Conservation (phyloP, 495 filamentous ascomycete species). For the Evansstolkia leycettana region DNA sequence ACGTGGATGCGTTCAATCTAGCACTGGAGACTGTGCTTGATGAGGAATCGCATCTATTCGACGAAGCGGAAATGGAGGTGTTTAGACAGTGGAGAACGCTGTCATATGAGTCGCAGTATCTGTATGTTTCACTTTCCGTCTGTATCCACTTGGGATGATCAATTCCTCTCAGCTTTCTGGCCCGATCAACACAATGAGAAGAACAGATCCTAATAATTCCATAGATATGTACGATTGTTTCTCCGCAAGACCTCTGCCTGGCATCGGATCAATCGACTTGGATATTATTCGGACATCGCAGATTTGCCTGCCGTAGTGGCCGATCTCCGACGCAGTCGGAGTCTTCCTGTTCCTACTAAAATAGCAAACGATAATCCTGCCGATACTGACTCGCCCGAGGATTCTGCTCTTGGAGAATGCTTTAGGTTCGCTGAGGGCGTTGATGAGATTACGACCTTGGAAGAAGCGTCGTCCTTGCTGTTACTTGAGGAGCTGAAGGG, state of each 20-base stretch:
- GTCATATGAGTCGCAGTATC: constrained; percentile 79
- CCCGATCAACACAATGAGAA: constrained; percentile 1
- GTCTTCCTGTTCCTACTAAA: constrained; percentile 26
- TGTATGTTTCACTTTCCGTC: constrained; percentile 64
- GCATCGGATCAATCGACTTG: constrained; percentile 70
- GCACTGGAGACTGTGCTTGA: constrained; percentile 82
- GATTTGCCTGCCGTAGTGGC: constrained; percentile 53
- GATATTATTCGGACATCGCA: constrained; percentile 72
- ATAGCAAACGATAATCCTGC: constrained; percentile 27
- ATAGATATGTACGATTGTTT: constrained; percentile 82
- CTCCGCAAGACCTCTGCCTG: constrained; percentile 88
- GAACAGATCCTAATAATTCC: neutral
- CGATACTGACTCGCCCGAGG: constrained; percentile 33
- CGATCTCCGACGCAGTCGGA: constrained; percentile 34
- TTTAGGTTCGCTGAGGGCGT: constrained; percentile 77
- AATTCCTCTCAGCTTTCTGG: neutral
- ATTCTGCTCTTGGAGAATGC: constrained; percentile 28
- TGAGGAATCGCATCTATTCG: constrained; percentile 82
- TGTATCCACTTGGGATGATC: no score
- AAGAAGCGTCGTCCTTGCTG: constrained; percentile 75
- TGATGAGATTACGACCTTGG: constrained; percentile 60
- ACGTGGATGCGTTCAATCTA: constrained; percentile 94
- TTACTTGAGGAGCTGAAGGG: constrained; percentile 75
- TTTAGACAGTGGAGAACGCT: constrained; percentile 66
- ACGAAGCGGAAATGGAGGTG: constrained; percentile 62